Evolutionary conservation across 202 grass and related monocot species (phyloP).

Genomic region (Alloteropsis angusta): DNA sequence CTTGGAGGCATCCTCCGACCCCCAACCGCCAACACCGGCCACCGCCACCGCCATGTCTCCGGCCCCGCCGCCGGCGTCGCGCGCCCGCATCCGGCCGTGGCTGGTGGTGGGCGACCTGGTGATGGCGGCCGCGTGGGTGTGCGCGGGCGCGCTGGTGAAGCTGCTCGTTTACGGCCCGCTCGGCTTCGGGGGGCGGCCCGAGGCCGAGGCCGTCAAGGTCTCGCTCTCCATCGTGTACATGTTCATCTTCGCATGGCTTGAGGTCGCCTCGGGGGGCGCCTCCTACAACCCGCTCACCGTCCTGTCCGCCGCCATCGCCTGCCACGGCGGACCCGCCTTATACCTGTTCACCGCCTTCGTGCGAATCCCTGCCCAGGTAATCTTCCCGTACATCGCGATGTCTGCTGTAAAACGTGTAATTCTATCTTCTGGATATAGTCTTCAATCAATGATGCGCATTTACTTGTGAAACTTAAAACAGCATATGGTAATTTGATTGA

Average conservation of each 20-base stretch:
- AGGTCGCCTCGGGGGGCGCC: constrained; percentile 43
- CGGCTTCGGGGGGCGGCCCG: constrained; percentile 40
- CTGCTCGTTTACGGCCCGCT: constrained; percentile 53
- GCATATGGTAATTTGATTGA: neutral
- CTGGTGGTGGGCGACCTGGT: constrained; percentile 55
- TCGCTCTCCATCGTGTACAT: constrained; percentile 72
- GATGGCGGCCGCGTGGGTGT: constrained; percentile 70
- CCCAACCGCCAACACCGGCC: neutral
- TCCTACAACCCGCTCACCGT: constrained; percentile 87
- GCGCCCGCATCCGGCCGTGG: constrained; percentile 32
- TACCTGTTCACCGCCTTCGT: constrained; percentile 63
- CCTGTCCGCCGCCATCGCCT: constrained; percentile 50
- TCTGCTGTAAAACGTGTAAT: neutral
- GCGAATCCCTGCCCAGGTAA: constrained; percentile 86
- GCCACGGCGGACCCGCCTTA: constrained; percentile 18
- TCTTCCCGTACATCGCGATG: neutral
- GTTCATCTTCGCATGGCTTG: constrained; percentile 92
- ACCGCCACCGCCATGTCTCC: constrained; percentile 17
- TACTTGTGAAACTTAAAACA: neutral
- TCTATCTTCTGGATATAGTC: neutral
- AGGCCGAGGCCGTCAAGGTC: constrained; percentile 62
- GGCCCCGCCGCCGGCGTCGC: neutral
- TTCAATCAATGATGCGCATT: neutral
- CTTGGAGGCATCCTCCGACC: neutral
- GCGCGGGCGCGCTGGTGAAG: constrained; percentile 77